A percentile compares a stretch with the other conserved stretches of the same genome.
Evolutionary conservation across 192 early-diverging fungal species (phyloP).

Genomic region (Borealophlyctis nickersoniae): DNA sequence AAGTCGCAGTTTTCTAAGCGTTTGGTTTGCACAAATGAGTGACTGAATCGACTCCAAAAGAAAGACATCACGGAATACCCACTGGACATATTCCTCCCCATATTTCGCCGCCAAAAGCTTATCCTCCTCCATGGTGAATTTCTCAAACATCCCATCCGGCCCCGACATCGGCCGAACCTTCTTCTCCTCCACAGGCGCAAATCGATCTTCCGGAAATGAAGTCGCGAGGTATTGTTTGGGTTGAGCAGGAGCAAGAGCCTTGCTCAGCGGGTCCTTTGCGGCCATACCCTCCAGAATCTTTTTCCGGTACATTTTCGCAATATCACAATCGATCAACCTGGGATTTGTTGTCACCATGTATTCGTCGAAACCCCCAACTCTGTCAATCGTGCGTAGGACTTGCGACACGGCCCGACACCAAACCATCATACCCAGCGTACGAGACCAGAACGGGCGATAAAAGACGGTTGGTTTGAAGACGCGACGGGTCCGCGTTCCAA

Average conservation of each 20-base stretch:
- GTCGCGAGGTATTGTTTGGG: too few species aligned
- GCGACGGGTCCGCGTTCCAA: slow-evolving; percentile 34
- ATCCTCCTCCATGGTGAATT: slow-evolving; percentile 5
- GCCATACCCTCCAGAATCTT: slow-evolving; percentile 18
- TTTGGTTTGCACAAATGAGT: too few species aligned
- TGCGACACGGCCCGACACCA: slow-evolving; percentile 39
- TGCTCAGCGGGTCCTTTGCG: not conserved
- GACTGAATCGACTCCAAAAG: too few species aligned
- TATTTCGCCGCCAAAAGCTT: slow-evolving; percentile 22
- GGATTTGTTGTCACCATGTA: slow-evolving; percentile 37
- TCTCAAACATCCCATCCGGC: slow-evolving; percentile 5
- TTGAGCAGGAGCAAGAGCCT: too few species aligned
- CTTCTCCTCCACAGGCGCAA: too few species aligned
- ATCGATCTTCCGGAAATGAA: too few species aligned
- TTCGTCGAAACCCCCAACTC: slow-evolving; percentile 50
- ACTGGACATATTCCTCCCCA: slow-evolving; percentile 39
- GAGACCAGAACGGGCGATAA: slow-evolving; percentile 45
- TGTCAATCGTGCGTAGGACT: slow-evolving; percentile 41
- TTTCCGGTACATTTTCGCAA: slow-evolving; percentile 29
- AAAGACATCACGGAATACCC: too few species aligned
- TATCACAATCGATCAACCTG: slow-evolving; percentile 22
- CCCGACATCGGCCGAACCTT: too few species aligned
- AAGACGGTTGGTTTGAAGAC: slow-evolving; percentile 47
- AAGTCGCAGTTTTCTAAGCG: too few species aligned
- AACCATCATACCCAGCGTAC: slow-evolving; percentile 48